A percentile compares a stretch with the other conserved stretches of the same genome.
These are phyloP conservation scores for Vachellia pachyceras DNA, from an alignment of 306 rosid species.

Conservation along the genomic window DNA sequence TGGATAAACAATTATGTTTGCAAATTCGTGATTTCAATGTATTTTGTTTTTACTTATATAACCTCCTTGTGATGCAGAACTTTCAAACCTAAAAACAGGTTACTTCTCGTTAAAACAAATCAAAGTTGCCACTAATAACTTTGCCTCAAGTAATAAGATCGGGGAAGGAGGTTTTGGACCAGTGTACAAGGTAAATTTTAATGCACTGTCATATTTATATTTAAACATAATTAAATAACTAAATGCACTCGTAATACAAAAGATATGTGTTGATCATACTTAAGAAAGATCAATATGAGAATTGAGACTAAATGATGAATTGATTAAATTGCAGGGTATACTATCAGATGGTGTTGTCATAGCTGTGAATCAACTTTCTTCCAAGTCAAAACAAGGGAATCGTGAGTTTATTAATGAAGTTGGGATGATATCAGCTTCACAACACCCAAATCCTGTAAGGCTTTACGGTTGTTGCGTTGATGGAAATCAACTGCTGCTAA, in stretches of 20 bases:
- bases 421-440: background rate
- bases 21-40: background rate
- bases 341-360: background rate
- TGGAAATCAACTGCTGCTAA: background rate
- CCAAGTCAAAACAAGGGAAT: background rate
- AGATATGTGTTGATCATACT: background rate
- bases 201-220: background rate
- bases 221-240: too few relatives aligned
- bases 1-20: background rate
- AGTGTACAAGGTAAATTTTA: background rate
- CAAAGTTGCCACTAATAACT: background rate
- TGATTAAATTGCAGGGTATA: background rate
- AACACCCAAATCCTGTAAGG: background rate
- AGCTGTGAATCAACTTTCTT: background rate
- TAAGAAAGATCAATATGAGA: too few relatives aligned
- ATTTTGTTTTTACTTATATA: background rate
- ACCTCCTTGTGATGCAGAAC: background rate
- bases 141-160: background rate
- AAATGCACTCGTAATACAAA: too few relatives aligned
- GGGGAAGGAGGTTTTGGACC: background rate
- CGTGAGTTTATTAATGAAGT: background rate
- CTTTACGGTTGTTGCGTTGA: background rate
- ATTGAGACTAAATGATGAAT: background rate
- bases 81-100: background rate
- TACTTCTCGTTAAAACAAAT: background rate